Evolutionary conservation across 2,329 filamentous ascomycete genomes (phyloP), one percentile per base, ranked within the genome.

Genomic region (Eutypa lata): DNA sequence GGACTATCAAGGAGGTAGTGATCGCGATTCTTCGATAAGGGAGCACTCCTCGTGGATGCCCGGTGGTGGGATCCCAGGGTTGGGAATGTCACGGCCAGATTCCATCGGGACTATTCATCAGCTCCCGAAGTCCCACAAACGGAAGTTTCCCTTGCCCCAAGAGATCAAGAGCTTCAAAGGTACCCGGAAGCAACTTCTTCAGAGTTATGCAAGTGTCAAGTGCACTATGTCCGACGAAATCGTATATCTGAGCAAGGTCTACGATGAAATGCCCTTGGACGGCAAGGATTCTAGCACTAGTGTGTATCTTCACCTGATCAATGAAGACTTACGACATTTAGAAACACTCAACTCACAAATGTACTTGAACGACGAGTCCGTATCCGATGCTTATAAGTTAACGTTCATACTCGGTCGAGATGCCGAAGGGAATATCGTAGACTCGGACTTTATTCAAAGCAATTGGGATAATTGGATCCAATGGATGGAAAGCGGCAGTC

Each of bases 191-290:
- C 49, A 50, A 10, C 47, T 62, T 10, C 56, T 62, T 10, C 60
- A 64, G 35, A 63, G 60, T 50, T 63, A 53, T 26, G 59, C 59
- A 2, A 53, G 42, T 11, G 44, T 61, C 24, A 54, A 52, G 35
- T 57, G 59, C n/a, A 48, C 55, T 10, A 64, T 64, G 60, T 53
- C 55, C 2, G 61, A 64, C n/a, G 55, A 61, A 26, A 63, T 64
- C 40, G 42, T 55, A 14, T 64, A 61, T 33, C 28, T 59, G 19
- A 57, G 56, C 18, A 56, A 53, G 21, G 24, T 52, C 1, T 38
- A 56, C 11, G 53, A 60, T 19, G 50, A 42, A 11, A 3, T 44
- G 7, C 21, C 42, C 21, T 7, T 14, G 16, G 35, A 38, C 13
- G 13, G 13, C 7, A 14, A 38, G 6, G 22, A 14, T 45, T 50